phyloP scores from a whole-genome alignment of 2,329 filamentous ascomycete species.

The Xylaria sp. region DNA sequence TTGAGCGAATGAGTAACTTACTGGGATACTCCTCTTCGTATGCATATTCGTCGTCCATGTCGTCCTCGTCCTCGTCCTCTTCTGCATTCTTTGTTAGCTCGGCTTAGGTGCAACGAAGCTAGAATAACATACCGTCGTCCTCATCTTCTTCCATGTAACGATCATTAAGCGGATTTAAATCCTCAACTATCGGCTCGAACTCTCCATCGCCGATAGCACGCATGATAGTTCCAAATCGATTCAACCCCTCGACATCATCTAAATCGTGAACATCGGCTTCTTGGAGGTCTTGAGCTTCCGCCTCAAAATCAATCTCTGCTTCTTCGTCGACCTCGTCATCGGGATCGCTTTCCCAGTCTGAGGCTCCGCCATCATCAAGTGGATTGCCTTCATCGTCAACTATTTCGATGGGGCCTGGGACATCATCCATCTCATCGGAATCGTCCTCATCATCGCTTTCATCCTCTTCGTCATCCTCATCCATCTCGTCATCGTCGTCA shows the following conservation, averaged over 20 bases:
- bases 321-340: constrained; percentile 70
- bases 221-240: constrained; percentile 64
- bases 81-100: constrained; percentile 49
- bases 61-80: constrained; percentile 73
- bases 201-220: constrained; percentile 64
- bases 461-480: constrained; percentile 71
- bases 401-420: constrained; percentile 65
- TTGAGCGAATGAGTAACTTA: constrained; percentile 52
- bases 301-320: constrained; percentile 65
- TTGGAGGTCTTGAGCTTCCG: constrained; percentile 65
- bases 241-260: constrained; percentile 54
- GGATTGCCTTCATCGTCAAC: constrained; percentile 72
- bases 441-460: constrained; percentile 70
- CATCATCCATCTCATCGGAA: constrained; percentile 69
- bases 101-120: constrained; percentile 38
- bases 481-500: constrained; percentile 72
- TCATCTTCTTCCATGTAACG: constrained; percentile 65
- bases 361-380: constrained; percentile 68
- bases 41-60: constrained; percentile 74
- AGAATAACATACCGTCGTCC: constrained; percentile 62
- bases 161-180: constrained; percentile 63
- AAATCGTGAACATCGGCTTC: constrained; percentile 63
- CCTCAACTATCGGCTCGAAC: constrained; percentile 61
- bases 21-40: constrained; percentile 70
- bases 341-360: constrained; percentile 70